Conservation (phyloP, 495 filamentous ascomycete genomes). For the Penicillium pancosmium region DNA sequence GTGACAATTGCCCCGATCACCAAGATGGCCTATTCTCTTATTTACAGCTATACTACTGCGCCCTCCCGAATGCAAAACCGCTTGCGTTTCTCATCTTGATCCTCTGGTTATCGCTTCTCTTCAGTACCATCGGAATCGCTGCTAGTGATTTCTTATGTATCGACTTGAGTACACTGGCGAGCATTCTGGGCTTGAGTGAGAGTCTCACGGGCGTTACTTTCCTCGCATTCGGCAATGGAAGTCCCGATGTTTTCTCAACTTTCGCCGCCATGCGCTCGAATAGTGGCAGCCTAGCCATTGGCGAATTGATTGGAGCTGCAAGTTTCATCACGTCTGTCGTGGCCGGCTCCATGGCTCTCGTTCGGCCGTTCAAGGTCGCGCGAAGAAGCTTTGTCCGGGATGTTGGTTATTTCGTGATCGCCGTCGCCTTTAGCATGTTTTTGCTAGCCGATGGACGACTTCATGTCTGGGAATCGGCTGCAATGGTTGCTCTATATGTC, state of each 20-base stretch:
- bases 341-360: slow-evolving; percentile 96
- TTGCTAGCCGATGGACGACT: slow-evolving; percentile 86
- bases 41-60: slow-evolving; percentile 90
- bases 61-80: slow-evolving; percentile 65
- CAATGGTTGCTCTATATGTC: slow-evolving; percentile 90
- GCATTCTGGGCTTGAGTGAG: slow-evolving; percentile 88
- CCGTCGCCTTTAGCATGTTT: slow-evolving; percentile 83
- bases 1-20: slow-evolving; percentile 80
- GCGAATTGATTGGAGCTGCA: slow-evolving; percentile 93
- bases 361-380: slow-evolving; percentile 88
- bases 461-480: slow-evolving; percentile 81
- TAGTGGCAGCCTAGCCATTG: slow-evolving; percentile 92
- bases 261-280: slow-evolving; percentile 98
- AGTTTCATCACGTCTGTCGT: slow-evolving; percentile 97
- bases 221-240: slow-evolving; percentile 97
- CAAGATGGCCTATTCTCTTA: slow-evolving; percentile 90
- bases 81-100: slow-evolving; percentile 77
- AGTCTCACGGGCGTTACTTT: slow-evolving; percentile 97
- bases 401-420: slow-evolving; percentile 89
- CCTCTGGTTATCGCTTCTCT: slow-evolving; percentile 86
- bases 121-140: slow-evolving; percentile 97
- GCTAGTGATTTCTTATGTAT: slow-evolving; percentile 98
- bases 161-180: slow-evolving; percentile 90
- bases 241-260: slow-evolving; percentile 97
- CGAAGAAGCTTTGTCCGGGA: slow-evolving; percentile 89